Percentiles rank a stretch among this genome's conserved stretches.
Evolutionary conservation across 2,329 filamentous ascomycete species (phyloP).

Genomic region (Fusarium hainanense): DNA sequence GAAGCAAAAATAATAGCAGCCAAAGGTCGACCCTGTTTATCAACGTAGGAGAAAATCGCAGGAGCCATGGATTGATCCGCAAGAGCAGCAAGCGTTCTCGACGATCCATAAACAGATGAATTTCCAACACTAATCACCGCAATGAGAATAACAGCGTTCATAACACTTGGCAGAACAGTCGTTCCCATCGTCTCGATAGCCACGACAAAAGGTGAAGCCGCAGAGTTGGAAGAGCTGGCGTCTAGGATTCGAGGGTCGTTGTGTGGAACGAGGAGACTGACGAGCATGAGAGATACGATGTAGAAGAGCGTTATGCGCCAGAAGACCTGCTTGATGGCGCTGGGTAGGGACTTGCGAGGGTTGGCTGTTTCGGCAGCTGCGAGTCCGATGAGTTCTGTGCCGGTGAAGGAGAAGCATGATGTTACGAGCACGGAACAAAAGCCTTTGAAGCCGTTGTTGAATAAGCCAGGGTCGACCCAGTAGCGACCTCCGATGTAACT

Average conservation of each 20-base stretch:
- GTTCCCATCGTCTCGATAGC: constrained; percentile 90
- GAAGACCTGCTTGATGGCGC: constrained; percentile 93
- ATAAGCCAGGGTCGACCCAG: constrained; percentile 84
- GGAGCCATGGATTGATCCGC: constrained; percentile 90
- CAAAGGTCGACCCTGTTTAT: constrained; percentile 82
- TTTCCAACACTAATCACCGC: constrained; percentile 92
- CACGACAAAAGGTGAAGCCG: constrained; percentile 91
- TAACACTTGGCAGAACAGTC: constrained; percentile 80
- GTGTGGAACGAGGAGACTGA: constrained; percentile 85
- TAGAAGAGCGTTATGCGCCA: constrained; percentile 95
- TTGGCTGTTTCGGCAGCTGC: constrained; percentile 83
- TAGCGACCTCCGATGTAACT: constrained; percentile 83
- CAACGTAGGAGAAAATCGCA: constrained; percentile 79
- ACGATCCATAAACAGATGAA: constrained; percentile 91
- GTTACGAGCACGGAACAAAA: constrained; percentile 80
- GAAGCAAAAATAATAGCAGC: constrained; percentile 76
- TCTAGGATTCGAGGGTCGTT: constrained; percentile 71
- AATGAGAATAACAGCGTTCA: constrained; percentile 94
- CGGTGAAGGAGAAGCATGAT: constrained; percentile 79
- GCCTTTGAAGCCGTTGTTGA: constrained; percentile 84
- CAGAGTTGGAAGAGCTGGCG: constrained; percentile 69
- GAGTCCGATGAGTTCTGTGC: constrained; percentile 79
- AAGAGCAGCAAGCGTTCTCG: constrained; percentile 86
- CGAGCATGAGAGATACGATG: constrained; percentile 80
- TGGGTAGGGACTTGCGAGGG: constrained; percentile 82